phyloP scores from a whole-genome alignment of 768 basidiomycete species.

The Rhizopogon sp. region DNA sequence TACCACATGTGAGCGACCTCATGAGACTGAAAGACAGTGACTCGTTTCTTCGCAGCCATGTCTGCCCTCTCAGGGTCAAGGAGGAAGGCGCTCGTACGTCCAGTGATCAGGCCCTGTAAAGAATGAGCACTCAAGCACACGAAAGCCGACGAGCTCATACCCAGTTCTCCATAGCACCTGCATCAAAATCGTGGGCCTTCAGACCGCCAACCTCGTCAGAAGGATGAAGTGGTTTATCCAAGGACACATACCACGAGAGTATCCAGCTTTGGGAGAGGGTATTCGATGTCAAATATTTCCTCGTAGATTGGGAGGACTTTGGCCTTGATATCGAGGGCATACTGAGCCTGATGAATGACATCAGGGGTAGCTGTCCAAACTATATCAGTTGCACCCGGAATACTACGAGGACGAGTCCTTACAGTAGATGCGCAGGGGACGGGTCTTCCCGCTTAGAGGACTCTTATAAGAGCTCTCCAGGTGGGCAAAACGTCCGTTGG shows the following conservation, averaged over 20 bases:
- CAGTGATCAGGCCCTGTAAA: slow-evolving; percentile 78
- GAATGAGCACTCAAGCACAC: slow-evolving; percentile 3
- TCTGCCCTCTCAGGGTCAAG: slow-evolving; percentile 75
- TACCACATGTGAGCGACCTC: slow-evolving; percentile 85
- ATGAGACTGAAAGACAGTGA: slow-evolving; percentile 76
- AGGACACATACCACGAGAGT: slow-evolving; percentile 65
- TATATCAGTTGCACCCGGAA: background rate
- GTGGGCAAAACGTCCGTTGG: slow-evolving; percentile 73
- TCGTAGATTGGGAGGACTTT: slow-evolving; percentile 87
- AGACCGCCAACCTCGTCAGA: background rate
- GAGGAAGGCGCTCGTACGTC: slow-evolving; percentile 76
- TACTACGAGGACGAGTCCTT: slow-evolving; percentile 12
- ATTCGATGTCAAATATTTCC: slow-evolving; percentile 86
- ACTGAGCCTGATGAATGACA: slow-evolving; percentile 76
- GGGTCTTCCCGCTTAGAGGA: slow-evolving; percentile 71
- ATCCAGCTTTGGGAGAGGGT: slow-evolving; percentile 91
- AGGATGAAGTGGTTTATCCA: background rate
- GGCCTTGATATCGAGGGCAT: slow-evolving; percentile 83
- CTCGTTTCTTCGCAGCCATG: slow-evolving; percentile 69
- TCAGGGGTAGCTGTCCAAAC: slow-evolving; percentile 63
- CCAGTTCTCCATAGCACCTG: slow-evolving; percentile 94
- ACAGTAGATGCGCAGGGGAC: slow-evolving; percentile 86
- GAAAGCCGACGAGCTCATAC: slow-evolving; percentile 17
- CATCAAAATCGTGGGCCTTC: slow-evolving; percentile 83
- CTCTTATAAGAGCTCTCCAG: slow-evolving; percentile 74